Percentiles rank a stretch among this genome's conserved stretches.
phyloP scores from a whole-genome alignment of 257 asterid species.

The Lavandula angustifolia region DNA sequence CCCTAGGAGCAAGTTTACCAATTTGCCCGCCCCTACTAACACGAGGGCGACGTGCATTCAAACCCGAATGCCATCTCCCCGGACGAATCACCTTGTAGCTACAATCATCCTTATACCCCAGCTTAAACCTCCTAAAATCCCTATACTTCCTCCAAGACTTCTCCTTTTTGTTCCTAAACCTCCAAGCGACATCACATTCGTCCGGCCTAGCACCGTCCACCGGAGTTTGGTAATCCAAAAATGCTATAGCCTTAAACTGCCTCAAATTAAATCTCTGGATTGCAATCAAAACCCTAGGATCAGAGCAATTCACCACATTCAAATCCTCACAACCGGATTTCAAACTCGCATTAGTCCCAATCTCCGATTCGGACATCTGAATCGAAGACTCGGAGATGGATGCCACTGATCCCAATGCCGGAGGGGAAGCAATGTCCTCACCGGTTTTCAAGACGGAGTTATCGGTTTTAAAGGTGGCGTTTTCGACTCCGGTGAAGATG shows the following conservation, averaged over 20 bases:
- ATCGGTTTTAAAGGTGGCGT: conserved; percentile 83
- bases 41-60: conserved; percentile 79
- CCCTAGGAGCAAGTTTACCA: conserved; percentile 39
- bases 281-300: conserved; percentile 65
- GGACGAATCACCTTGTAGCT: conserved; percentile 65
- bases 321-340: conserved; percentile 71
- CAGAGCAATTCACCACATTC: conserved; percentile 68
- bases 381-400: conserved; percentile 66
- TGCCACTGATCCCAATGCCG: conserved; percentile 38
- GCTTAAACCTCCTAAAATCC: conserved; percentile 88
- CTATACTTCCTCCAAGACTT: conserved; percentile 92
- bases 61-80: conserved; percentile 90
- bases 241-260: conserved; percentile 61
- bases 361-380: conserved; percentile 56
- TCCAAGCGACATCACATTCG: conserved; percentile 96
- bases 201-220: conserved; percentile 70
- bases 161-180: conserved; percentile 86
- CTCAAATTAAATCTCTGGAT: conserved; percentile 79
- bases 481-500: conserved; percentile 72
- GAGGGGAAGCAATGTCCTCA: conserved; percentile 73
- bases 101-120: conserved; percentile 72
- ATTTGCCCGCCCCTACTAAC: conserved; percentile 38
- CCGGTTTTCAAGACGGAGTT: conserved; percentile 85
- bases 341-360: conserved; percentile 40
- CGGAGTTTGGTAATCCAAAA: conserved; percentile 77